Evolutionary conservation across 1,284 basidiomycete species (phyloP), one percentile per base, ranked within the genome.

Genomic region (Trichosporon coremiiforme): DNA sequence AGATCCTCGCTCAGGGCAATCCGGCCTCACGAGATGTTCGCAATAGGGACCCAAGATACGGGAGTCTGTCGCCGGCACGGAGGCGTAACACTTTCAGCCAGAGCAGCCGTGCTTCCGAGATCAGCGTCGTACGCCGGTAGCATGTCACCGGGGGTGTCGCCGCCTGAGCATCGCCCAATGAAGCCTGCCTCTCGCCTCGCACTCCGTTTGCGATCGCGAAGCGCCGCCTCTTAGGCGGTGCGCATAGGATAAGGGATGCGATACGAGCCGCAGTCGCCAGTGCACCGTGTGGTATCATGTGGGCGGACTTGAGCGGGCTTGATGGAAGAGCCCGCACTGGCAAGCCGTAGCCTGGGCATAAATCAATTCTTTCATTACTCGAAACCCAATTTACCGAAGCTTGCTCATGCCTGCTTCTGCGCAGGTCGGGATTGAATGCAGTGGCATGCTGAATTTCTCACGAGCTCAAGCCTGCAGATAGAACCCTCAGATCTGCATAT

Each of bases 301-400:
- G 41, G 41, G 17, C 17, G 17, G 17, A 15, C 36, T 4, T 38
- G 36, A 10, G 36, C 36, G 36, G 36, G 36, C 36, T 38, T 10
- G 10, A 4, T 3, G 8, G 36, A 13, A 10, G 36, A 38, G 36
- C 36, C 13, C 36, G 33, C 33, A 10, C 33, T 35, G 33, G 33
- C 9, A 6, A 35, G 33, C 33, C 15, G 41, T 45, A 17, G 41
- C 41, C 15, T 45, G 50, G 20, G 50, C 50, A 22, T 53, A 20
- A 53, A 53, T 53, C 50, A 53, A 53, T 53, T 53, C 50, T 53
- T 53, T 53, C 50, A 53, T 53, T 22, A 53, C 50, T 53, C 50
- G 50, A 53, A 53, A 53, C 50, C 22, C 50, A 53, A 53, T 53
- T 53, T 1, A 53, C 50, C 50, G 50, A 53, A 12, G 50, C 22